These are phyloP conservation scores for Lactarius akahatsu DNA, from an alignment of 768 basidiomycete species.

Conservation along the genomic window DNA sequence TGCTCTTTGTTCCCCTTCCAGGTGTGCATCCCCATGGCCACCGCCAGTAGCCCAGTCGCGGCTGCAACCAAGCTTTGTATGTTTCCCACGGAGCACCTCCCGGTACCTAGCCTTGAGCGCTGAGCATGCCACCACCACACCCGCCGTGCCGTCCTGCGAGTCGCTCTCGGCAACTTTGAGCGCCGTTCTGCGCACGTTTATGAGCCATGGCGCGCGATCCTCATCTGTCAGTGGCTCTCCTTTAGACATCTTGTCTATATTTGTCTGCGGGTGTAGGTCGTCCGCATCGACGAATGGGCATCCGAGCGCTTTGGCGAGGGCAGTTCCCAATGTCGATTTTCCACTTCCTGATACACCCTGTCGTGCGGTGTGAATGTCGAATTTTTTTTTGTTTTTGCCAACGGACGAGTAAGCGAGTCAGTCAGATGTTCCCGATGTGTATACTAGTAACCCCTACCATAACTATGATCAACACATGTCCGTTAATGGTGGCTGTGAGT, in stretches of 20 bases:
- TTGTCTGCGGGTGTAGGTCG: conserved; percentile 75
- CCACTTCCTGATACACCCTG: conserved; percentile 77
- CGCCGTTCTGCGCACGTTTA: conserved; percentile 64
- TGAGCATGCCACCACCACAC: conserved; percentile 85
- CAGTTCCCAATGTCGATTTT: conserved; percentile 66
- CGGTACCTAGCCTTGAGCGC: conserved; percentile 81
- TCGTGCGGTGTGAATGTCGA: background rate
- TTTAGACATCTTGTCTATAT: conserved; percentile 84
- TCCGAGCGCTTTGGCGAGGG: conserved; percentile 57
- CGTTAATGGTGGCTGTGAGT: background rate
- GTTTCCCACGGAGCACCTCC: conserved; percentile 67
- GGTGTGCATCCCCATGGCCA: background rate
- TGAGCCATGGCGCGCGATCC: conserved; percentile 87
- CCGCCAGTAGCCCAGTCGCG: too few species aligned
- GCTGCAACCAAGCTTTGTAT: conserved; percentile 1
- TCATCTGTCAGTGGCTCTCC: conserved; percentile 76
- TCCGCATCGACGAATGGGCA: conserved; percentile 88
- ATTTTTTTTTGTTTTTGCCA: background rate
- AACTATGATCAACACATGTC: conserved; percentile 10
- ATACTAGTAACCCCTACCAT: conserved; percentile 13
- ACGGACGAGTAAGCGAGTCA: conserved; percentile 4
- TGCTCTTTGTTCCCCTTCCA: conserved; percentile 9
- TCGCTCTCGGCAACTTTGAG: conserved; percentile 53
- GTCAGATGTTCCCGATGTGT: background rate
- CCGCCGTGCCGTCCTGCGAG: conserved; percentile 32